phyloP scores from a whole-genome alignment of 2,329 filamentous ascomycete genomes.

The Aspergillus texensis region DNA sequence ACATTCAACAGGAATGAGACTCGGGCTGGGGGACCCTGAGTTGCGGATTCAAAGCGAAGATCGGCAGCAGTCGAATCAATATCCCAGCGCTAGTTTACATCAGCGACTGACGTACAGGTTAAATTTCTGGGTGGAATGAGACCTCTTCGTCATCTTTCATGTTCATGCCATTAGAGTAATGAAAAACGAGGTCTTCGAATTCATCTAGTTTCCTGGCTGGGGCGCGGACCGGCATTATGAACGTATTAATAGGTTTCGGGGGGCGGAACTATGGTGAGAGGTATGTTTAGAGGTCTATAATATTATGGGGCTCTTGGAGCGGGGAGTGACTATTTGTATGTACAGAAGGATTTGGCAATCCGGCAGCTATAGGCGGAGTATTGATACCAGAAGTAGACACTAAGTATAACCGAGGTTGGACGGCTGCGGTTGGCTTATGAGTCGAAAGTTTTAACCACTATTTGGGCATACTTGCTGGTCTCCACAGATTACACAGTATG shows the following conservation, averaged over 20 bases:
- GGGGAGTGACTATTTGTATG: background rate
- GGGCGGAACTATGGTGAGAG: background rate
- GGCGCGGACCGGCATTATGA: slow-evolving; percentile 18
- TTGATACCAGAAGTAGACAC: background rate
- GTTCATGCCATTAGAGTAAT: slow-evolving; percentile 28
- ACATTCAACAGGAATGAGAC: slow-evolving; percentile 55
- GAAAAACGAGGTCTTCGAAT: slow-evolving; percentile 35
- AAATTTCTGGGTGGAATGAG: background rate
- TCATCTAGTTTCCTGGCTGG: slow-evolving; percentile 31
- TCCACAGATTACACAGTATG: background rate
- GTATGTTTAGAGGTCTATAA: background rate
- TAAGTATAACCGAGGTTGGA: slow-evolving; percentile 14
- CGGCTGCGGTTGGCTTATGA: background rate
- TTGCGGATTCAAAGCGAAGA: slow-evolving; percentile 43
- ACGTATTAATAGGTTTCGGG: background rate
- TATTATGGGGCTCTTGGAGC: background rate
- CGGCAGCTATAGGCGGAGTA: no score
- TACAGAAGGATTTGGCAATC: background rate
- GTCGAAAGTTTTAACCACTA: background rate
- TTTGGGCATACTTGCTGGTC: background rate
- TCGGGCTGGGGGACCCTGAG: slow-evolving; percentile 34
- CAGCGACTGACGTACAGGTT: background rate
- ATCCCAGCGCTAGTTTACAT: slow-evolving; percentile 32
- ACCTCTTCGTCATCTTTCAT: slow-evolving; percentile 22
- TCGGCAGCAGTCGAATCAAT: slow-evolving; percentile 31